Conservation (phyloP, 345 rosid genomes). For the Diplotaxis tenuifolia region DNA sequence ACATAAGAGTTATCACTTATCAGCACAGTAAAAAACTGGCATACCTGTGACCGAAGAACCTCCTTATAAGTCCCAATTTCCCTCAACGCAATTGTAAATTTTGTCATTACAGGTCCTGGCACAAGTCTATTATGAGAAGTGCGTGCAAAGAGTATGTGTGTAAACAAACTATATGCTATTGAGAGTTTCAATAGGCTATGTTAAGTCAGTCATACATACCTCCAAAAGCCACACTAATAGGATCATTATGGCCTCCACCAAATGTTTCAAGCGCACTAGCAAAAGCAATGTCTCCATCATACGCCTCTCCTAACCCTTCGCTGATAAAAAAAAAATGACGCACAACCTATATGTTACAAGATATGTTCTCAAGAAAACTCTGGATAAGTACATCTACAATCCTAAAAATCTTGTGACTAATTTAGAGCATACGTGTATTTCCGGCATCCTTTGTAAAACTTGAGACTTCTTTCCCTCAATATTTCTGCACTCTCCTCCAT, state of each 20-base stretch:
- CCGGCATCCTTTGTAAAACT: slow-evolving; percentile 92
- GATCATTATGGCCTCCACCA: slow-evolving; percentile 99
- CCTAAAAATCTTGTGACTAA: not conserved
- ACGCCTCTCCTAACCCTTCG: slow-evolving; percentile 97
- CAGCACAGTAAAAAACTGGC: not conserved
- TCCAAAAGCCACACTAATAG: slow-evolving; percentile 97
- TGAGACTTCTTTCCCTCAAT: slow-evolving; percentile 88
- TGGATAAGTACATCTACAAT: not conserved
- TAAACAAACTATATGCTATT: not conserved
- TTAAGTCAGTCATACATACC: slow-evolving; percentile 55
- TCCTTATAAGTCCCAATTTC: slow-evolving; percentile 99
- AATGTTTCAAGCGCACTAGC: slow-evolving; percentile 96
- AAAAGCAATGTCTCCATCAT: slow-evolving; percentile 94
- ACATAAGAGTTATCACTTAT: slow-evolving; percentile 10
- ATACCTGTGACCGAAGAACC: slow-evolving; percentile 96
- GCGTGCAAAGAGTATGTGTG: slow-evolving; percentile 5
- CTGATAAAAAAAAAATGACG: slow-evolving; percentile 46
- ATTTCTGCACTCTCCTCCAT: slow-evolving; percentile 86
- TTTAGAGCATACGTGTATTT: slow-evolving; percentile 79
- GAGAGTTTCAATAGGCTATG: not conserved
- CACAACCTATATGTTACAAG: slow-evolving; percentile 1
- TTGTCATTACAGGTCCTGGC: slow-evolving; percentile 98
- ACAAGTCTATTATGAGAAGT: slow-evolving; percentile 21
- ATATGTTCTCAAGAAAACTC: slow-evolving; percentile 17
- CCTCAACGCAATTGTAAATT: slow-evolving; percentile 96